Conservation (phyloP, 2,329 filamentous ascomycete species). For the Trichoderma koningii region DNA sequence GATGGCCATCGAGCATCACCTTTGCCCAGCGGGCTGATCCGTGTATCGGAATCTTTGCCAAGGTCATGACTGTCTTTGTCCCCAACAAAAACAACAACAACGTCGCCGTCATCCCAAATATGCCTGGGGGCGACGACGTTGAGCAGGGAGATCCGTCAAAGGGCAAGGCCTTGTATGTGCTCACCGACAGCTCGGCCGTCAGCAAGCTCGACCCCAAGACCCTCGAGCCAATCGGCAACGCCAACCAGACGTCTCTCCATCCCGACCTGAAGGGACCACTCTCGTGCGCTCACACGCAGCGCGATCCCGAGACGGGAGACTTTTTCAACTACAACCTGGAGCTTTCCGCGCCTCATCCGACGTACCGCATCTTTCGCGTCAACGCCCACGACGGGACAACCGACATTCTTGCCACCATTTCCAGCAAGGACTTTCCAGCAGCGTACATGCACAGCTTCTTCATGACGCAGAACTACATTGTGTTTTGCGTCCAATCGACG, state of each 20-base stretch:
- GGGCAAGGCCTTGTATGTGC: constrained; percentile 29
- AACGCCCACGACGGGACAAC: constrained; percentile 65
- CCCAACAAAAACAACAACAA: constrained; percentile 52
- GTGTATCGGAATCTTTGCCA: constrained; percentile 71
- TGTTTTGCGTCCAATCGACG: constrained; percentile 72
- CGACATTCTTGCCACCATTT: constrained; percentile 69
- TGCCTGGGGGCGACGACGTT: constrained; percentile 52
- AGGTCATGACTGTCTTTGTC: constrained; percentile 65
- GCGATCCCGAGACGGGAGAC: constrained; percentile 72
- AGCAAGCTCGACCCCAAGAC: constrained; percentile 69
- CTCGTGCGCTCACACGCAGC: constrained; percentile 70
- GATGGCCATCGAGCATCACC: constrained; percentile 57
- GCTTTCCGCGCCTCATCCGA: constrained; percentile 56
- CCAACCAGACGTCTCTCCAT: constrained; percentile 63
- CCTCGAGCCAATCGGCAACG: constrained; percentile 69
- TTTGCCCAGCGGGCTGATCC: constrained; percentile 76
- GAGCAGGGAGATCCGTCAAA: constrained; percentile 31
- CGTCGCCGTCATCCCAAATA: constrained; percentile 66
- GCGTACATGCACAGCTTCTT: constrained; percentile 86
- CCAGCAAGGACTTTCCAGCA: constrained; percentile 49
- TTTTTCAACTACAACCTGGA: constrained; percentile 82
- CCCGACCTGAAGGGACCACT: constrained; percentile 67
- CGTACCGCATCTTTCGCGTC: constrained; percentile 70
- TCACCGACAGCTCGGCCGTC: constrained; percentile 55
- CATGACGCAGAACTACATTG: constrained; percentile 67